These are phyloP conservation scores for Oemleria cerasiformis DNA, from an alignment of 306 rosid species.

Conservation along the genomic window DNA sequence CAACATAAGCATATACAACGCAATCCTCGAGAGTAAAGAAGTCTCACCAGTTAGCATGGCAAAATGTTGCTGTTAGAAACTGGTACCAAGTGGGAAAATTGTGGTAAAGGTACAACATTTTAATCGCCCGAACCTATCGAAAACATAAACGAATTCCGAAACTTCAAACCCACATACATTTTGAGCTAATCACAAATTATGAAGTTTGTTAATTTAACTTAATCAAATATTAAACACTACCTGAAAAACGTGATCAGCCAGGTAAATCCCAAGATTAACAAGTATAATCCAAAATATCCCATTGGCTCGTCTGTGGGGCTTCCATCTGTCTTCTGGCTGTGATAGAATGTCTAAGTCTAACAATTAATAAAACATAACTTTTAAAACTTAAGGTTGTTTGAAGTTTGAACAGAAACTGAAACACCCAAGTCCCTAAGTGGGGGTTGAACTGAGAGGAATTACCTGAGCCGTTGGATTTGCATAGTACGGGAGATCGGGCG, in stretches of 20 bases:
- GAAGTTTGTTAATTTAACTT: background rate
- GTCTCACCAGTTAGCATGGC: conserved; percentile 95
- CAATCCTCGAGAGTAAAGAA: background rate
- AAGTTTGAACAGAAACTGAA: background rate
- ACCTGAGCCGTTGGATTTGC: conserved; percentile 68
- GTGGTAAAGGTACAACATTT: conserved; percentile 70
- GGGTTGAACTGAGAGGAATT: conserved; percentile 20
- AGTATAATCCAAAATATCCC: conserved; percentile 94
- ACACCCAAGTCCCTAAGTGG: conserved; percentile 12
- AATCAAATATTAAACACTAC: conserved; percentile 25
- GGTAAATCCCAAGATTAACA: conserved; percentile 65
- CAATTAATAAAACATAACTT: background rate
- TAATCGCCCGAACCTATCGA: conserved; percentile 54
- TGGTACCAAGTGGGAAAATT: conserved; percentile 82
- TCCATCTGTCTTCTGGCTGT: conserved; percentile 44
- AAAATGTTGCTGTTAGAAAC: conserved; percentile 89
- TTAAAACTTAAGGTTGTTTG: too few relatives aligned
- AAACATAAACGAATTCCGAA: background rate
- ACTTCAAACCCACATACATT: background rate
- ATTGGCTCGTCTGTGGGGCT: conserved; percentile 58
- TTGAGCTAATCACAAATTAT: background rate
- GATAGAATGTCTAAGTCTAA: conserved; percentile 49
- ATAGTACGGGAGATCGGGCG: conserved; percentile 22
- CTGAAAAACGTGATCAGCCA: conserved; percentile 81
- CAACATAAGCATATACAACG: background rate